These are phyloP conservation scores for Dothistroma septosporum DNA, from an alignment of 2,329 filamentous ascomycete genomes.

Conservation along the genomic window DNA sequence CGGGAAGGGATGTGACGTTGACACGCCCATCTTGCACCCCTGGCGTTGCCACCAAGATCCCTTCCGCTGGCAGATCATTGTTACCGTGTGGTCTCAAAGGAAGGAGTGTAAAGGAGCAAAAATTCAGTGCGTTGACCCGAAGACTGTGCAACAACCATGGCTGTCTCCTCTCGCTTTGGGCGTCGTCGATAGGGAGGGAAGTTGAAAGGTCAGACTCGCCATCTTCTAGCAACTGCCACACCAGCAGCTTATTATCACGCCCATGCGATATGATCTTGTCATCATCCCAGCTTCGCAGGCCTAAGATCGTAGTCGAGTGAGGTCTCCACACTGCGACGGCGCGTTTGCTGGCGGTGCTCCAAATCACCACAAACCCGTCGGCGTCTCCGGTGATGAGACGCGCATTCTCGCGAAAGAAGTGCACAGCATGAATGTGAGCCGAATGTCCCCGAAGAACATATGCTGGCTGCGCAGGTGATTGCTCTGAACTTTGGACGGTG, in stretches of 20 bases:
- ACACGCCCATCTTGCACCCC: slow-evolving; percentile 53
- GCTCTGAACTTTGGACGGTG: slow-evolving; percentile 18
- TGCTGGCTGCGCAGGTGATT: slow-evolving; percentile 52
- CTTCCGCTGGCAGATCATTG: slow-evolving; percentile 19
- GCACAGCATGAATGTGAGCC: slow-evolving; percentile 70
- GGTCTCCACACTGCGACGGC: slow-evolving; percentile 81
- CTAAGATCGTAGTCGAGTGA: slow-evolving; percentile 73
- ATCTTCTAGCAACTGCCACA: slow-evolving; percentile 67
- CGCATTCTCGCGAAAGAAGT: slow-evolving; percentile 68
- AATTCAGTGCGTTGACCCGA: slow-evolving; percentile 89
- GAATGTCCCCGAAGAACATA: slow-evolving; percentile 83
- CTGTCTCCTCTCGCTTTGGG: slow-evolving; percentile 49
- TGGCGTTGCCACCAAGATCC: slow-evolving; percentile 71
- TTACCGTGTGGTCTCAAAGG: slow-evolving; percentile 12
- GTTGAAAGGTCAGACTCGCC: slow-evolving; percentile 65
- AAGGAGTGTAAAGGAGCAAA: slow-evolving; percentile 75
- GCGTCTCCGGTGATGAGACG: slow-evolving; percentile 83
- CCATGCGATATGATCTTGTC: slow-evolving; percentile 87
- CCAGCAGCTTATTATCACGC: slow-evolving; percentile 76
- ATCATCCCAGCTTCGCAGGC: slow-evolving; percentile 65
- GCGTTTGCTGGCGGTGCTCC: slow-evolving; percentile 78
- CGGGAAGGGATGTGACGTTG: slow-evolving; percentile 79
- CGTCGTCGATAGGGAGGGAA: slow-evolving; percentile 64
- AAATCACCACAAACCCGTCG: slow-evolving; percentile 81
- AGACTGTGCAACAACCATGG: slow-evolving; percentile 86